Evolutionary conservation across 148 eudicot species (phyloP), one percentile per base, ranked within the genome.

Genomic region (Persicaria tinctoria): DNA sequence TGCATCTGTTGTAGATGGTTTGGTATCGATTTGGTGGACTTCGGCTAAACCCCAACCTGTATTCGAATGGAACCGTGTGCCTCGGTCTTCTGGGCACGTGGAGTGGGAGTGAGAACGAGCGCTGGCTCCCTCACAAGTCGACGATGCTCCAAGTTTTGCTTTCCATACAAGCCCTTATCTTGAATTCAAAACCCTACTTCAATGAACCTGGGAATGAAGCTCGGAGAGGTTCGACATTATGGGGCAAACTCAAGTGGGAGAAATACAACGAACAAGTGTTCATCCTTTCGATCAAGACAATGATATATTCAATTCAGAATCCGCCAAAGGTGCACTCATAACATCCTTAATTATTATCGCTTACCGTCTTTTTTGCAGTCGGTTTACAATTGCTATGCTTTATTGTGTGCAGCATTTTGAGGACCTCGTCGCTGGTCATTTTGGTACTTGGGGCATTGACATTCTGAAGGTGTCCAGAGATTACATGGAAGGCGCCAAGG

Each of bases 21-120:
- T 80, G 86, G 74, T 93, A 84, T 71, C 83, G 85, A 76, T 89
- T 97, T 51, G 86, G 89, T 32, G 98, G 96, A 59, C 89, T 90
- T 73, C 85, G 92, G 55, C 5, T 93, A 41, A 93, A 93, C 74
- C 98, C 96, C 9, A 93, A 93, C 70, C 74, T 93, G 83, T 91
- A 91, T 73, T 80, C 87, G 68, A 84, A 88, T 68, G 98, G 98
- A 46, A 89, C 85, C 78, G 97, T 93, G 46, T 90, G 97, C 84
- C 86, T 93, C 13, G 91, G 98, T 84, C 88, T 93, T 68, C 81
- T 91, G 38, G 89, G 87, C 81, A 93, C 98, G 18, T 92, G 97
- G 96, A 78, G 57, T 73, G 98, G 98, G 76, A 72, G 76, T 1
- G 3, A 2, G 50, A 76, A 77, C 47, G 92, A 91, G 83, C 86